These are phyloP conservation scores for Nepenthes mirabilis DNA, from an alignment of 148 eudicot genomes.

Conservation along the genomic window DNA sequence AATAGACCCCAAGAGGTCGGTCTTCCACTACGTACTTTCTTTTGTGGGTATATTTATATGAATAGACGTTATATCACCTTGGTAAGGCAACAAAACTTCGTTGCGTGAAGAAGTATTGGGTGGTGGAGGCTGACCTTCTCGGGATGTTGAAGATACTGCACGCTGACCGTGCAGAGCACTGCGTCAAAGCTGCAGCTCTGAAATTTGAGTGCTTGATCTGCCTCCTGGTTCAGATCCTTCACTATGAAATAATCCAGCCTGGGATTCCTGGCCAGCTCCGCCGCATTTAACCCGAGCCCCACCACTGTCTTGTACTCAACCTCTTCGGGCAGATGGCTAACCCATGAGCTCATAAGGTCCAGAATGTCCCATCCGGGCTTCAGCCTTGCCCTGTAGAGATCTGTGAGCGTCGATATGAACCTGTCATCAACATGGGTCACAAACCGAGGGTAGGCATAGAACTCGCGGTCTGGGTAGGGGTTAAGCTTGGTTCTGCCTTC, in stretches of 20 bases:
- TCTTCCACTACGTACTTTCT: too few species aligned
- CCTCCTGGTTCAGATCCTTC: conserved; percentile 37
- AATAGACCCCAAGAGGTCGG: too few species aligned
- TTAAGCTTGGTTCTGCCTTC: conserved; percentile 49
- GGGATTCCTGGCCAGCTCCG: conserved; percentile 47
- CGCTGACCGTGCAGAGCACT: conserved; percentile 59
- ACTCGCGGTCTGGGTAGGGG: conserved; percentile 32
- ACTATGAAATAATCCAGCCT: conserved; percentile 57
- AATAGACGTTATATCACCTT: too few species aligned
- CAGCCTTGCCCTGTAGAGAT: conserved; percentile 31
- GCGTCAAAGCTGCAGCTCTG: conserved; percentile 44
- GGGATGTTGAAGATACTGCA: conserved; percentile 70
- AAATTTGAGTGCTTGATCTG: conserved; percentile 34
- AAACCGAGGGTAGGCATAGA: conserved; percentile 50
- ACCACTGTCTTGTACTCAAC: conserved; percentile 45
- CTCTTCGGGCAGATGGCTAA: conserved; percentile 52
- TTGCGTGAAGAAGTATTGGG: not conserved
- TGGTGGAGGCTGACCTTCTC: conserved; percentile 34
- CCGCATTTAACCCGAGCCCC: conserved; percentile 65
- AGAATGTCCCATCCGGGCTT: conserved; percentile 39
- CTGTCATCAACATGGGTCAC: conserved; percentile 51
- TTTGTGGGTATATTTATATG: too few species aligned
- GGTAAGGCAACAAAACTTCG: not conserved
- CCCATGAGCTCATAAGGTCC: conserved; percentile 74
- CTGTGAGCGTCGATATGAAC: conserved; percentile 41